Base-by-base conservation (phyloP, 2,329 filamentous ascomycete genomes). In the Stachybotrys chartarum region DNA sequence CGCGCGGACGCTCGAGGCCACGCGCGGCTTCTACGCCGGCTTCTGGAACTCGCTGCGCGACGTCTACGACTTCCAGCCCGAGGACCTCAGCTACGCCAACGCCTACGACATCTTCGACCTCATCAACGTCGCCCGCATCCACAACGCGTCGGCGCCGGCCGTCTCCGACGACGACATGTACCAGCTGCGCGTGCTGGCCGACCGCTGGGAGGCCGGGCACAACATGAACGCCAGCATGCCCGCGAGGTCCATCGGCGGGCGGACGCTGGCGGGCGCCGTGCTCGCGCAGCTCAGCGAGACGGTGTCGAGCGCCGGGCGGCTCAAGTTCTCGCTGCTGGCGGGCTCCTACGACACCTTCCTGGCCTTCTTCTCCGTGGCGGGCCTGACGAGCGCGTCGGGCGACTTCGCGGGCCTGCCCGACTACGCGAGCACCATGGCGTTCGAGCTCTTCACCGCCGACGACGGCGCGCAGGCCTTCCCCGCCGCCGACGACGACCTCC, bases 41-140 rank as follows among this genome's bases (percentile, higher is more conserved):
- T 64, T 71, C 52, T 68, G 68, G 50, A 61, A 68, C 11, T 55
- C 62, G 2, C 61, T 71, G 1, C 60, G 63, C 0, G 64, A 60
- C 4, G 69, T 71, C 1, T 70, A 68, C 56, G 66, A 71, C 59
- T 56, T 65, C 47, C 58, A 58, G 52, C 60, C 62, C 0, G 63
- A 65, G 50, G 63, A 70, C 57, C 64, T 71, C 62, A 69, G 64
- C 1, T 71, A 70, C 58, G 61, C 56, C 46, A 68, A 71, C 42
- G 69, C 69, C 18, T 71, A 69, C 56, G 63, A 68, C 52, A 69
- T 71, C 49, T 71, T 69, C n/a, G 69, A 71, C 45, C 63, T 71
- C 16, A 58, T 70, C 52, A 71, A 71, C 50, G 67, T 70, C 7
- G 69, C 69, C 1, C 66, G 65, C 49, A 70, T 71, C 47, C 68